Conservation (phyloP, 495 filamentous ascomycete species). For the Aspergillus diversus region DNA sequence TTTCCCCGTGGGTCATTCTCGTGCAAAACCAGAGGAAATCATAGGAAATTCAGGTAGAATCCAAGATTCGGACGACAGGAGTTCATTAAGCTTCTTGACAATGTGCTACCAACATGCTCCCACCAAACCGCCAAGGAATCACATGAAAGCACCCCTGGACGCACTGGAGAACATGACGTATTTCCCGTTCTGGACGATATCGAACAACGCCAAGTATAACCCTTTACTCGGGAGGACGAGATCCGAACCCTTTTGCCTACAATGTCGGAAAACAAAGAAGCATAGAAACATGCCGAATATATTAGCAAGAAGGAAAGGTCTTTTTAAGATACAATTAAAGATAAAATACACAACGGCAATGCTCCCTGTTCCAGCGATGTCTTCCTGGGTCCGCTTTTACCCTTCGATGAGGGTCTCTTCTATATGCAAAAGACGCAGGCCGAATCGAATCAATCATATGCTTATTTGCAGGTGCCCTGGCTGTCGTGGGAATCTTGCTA, state of each 20-base stretch:
- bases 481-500: conserved; percentile 8
- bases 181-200: no score
- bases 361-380: background rate
- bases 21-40: background rate
- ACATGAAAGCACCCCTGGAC: conserved; percentile 1
- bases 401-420: background rate
- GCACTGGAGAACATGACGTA: no score
- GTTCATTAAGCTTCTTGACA: conserved; percentile 5
- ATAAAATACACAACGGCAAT: background rate
- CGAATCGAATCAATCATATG: background rate
- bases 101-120: background rate
- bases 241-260: no score
- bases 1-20: conserved; percentile 9
- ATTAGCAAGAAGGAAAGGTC: no score
- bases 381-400: background rate
- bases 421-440: background rate
- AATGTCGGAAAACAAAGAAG: no score
- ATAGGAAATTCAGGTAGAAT: background rate
- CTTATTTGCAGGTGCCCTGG: conserved; percentile 11
- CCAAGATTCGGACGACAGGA: conserved; percentile 20
- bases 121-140: conserved; percentile 13
- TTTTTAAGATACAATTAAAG: no score
- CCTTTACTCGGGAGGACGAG: no score
- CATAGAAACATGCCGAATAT: no score
- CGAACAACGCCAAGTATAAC: no score